Base-by-base conservation (phyloP, 1,139 yeast genomes). In the Candida freyschussii region DNA sequence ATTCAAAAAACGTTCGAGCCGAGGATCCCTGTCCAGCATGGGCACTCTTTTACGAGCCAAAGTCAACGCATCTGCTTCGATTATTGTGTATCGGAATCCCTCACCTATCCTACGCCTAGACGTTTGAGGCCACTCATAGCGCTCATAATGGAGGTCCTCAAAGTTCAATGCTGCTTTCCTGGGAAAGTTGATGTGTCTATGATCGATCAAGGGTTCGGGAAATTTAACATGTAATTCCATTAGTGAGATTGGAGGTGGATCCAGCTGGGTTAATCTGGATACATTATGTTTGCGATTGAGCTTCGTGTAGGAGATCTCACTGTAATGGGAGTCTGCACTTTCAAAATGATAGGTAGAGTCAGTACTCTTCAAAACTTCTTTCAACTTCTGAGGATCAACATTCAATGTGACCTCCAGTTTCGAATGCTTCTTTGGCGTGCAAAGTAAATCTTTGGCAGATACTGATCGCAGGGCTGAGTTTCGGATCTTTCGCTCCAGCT, bases 401-500 rank as follows among this genome's bases (percentile, higher is more conserved):
- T 45, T 49, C 21, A 62, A 41, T 1, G 56, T 50, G 6, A 56
- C 56, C 31, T 43, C 44, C 33, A 50, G 16, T 27, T 18, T 24
- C 4, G 13, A 5, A 3, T 25, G 24, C 4, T 33, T 31, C 25
- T 37, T 37, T n/a, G 52, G 45, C 11, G 56, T 45, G 11, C 48
- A 38, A 21, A 64, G 52, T 17, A 65, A 43, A 25, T 64, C 63
- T 34, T 49, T 62, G 1, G 69, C 60, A 7, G 63, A 52, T 0
- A 60, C 55, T 1, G 62, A 36, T 26, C 52, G 53, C 0, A 43
- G 30, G 5, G 50, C 45, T 7, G 46, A 24, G 3, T 29, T 28
- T 15, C 33, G 37, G 12, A 65, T 53, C 43, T 60, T 62, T 40
- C 52, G 50, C 40, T 67, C 71, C 12, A 65, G 43, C 21, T 62